Evolutionary conservation across 108 stramenopile species (phyloP).

Genomic region (Fragilariopsis cylindrus): DNA sequence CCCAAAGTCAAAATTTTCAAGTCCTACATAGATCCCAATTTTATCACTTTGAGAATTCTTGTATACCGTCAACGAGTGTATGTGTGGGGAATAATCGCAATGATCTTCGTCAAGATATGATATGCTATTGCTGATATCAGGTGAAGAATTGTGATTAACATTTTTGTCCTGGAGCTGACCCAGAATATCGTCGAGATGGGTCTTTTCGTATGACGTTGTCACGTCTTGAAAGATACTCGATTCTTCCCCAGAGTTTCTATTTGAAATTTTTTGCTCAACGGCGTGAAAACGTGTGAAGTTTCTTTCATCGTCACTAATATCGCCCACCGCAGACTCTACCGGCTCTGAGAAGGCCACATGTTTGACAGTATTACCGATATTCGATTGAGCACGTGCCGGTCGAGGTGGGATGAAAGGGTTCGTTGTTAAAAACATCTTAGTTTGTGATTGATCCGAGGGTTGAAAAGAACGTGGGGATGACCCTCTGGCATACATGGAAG

Average conservation of each 20-base stretch:
- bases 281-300: neutral
- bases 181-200: neutral
- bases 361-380: neutral
- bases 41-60: conserved; percentile 21
- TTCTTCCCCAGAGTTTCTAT: neutral
- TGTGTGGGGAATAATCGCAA: neutral
- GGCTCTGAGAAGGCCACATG: conserved; percentile 10
- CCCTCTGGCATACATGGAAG: too few species aligned
- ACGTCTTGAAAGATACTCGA: conserved; percentile 3
- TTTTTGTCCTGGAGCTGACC: neutral
- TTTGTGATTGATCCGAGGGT: too few species aligned
- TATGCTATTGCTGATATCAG: neutral
- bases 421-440: neutral
- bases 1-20: conserved; percentile 1
- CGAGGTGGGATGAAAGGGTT: neutral
- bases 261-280: neutral
- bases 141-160: too few species aligned
- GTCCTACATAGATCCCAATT: conserved; percentile 28
- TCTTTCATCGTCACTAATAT: neutral
- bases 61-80: conserved; percentile 16
- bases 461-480: too few species aligned
- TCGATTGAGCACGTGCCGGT: neutral
- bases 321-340: neutral
- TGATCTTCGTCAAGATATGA: neutral
- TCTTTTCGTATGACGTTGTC: neutral